Percentiles rank a stretch among this genome's conserved stretches.
Conservation (phyloP, 1,139 yeast genomes). For the Wickerhamomyces sp. region DNA sequence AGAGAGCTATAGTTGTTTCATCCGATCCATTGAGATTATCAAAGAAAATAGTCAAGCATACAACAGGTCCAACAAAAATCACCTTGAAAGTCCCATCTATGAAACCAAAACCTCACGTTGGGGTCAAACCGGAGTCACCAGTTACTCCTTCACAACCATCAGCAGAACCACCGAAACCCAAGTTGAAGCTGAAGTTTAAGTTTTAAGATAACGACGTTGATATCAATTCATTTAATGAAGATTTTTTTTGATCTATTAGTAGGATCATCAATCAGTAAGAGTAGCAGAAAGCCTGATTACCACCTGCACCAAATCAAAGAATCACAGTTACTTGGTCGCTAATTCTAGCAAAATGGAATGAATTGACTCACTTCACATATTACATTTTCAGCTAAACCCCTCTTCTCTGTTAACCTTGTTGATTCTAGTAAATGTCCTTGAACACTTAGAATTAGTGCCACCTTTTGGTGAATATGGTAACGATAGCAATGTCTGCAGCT, state of each 20-base stretch:
- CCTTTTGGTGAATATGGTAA: too few relatives aligned
- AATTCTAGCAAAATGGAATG: too few relatives aligned
- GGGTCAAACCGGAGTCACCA: neutral
- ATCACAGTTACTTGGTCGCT: too few relatives aligned
- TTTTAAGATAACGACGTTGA: slow-evolving; percentile 2
- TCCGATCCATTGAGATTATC: slow-evolving; percentile 20
- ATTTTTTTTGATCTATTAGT: neutral
- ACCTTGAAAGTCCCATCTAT: neutral
- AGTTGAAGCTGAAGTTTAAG: slow-evolving; percentile 26
- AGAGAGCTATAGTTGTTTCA: slow-evolving; percentile 17
- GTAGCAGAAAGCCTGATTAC: too few relatives aligned
- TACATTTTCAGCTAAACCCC: too few relatives aligned
- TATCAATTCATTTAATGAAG: neutral
- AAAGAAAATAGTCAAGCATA: slow-evolving; percentile 1
- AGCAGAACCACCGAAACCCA: slow-evolving; percentile 17
- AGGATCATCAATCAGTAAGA: too few relatives aligned
- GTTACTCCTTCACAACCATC: slow-evolving; percentile 8
- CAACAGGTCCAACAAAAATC: neutral
- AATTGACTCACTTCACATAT: too few relatives aligned
- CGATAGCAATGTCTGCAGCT: too few relatives aligned
- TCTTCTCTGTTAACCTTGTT: too few relatives aligned
- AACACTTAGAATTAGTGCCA: too few relatives aligned
- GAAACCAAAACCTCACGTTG: slow-evolving; percentile 2
- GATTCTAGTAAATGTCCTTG: too few relatives aligned
- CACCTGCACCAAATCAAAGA: too few relatives aligned